phyloP scores from a whole-genome alignment of 208 protist genomes.

The Leishmania martiniquensis region DNA sequence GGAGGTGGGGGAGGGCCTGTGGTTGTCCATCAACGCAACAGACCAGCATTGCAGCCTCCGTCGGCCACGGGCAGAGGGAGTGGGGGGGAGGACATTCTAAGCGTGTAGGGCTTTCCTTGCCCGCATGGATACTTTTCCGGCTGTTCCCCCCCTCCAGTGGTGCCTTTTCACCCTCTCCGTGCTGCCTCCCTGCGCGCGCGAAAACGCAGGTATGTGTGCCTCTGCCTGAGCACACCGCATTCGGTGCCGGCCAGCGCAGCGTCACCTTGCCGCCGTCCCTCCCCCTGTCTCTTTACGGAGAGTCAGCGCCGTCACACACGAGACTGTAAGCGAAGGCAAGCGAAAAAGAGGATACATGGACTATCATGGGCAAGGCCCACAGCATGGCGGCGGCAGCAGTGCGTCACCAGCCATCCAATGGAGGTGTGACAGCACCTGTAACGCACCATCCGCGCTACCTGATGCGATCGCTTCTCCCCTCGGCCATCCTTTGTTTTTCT shows the following conservation, averaged over 20 bases:
- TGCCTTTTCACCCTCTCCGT: not conserved
- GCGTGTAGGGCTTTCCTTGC: conserved; percentile 1
- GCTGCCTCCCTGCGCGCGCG: not conserved
- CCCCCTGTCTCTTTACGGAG: too few relatives aligned
- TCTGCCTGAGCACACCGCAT: not conserved
- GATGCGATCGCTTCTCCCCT: not conserved
- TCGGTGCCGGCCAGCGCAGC: not conserved
- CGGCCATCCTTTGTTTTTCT: not conserved
- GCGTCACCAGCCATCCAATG: not conserved
- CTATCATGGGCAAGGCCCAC: not conserved
- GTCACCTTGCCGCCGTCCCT: not conserved
- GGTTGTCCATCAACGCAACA: not conserved
- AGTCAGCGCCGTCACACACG: not conserved
- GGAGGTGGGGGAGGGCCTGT: too few relatives aligned
- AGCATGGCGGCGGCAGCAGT: not conserved
- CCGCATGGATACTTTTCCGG: not conserved
- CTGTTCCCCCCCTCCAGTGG: not conserved
- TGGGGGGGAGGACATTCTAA: not conserved
- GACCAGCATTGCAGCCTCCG: not conserved
- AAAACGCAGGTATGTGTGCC: not conserved
- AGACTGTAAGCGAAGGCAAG: not conserved
- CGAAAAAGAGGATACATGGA: not conserved
- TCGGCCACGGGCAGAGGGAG: not conserved
- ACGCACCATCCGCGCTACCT: not conserved
- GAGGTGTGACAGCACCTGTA: not conserved